A percentile compares a stretch with the other conserved stretches of the same genome.
Evolutionary conservation across 1,284 basidiomycete species (phyloP).

Genomic region (Moesziomyces antarcticus): DNA sequence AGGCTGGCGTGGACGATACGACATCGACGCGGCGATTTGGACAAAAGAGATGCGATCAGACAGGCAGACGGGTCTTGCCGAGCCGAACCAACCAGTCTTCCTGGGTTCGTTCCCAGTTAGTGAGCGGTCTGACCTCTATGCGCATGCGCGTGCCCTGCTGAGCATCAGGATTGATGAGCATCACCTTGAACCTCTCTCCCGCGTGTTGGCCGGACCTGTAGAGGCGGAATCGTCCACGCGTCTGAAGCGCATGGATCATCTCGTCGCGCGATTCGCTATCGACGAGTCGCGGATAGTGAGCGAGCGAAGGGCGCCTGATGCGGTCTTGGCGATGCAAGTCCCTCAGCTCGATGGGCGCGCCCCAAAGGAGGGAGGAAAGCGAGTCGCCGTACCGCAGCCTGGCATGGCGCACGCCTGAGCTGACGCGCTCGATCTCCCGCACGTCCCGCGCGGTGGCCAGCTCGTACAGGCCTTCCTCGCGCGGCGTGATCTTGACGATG

Average conservation of each 20-base stretch:
- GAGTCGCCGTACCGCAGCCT: not conserved
- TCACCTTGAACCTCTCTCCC: constrained; percentile 9
- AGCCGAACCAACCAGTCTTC: not conserved
- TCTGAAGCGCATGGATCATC: constrained; percentile 14
- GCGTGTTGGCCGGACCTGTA: not conserved
- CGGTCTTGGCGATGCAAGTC: not conserved
- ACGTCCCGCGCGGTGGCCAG: not conserved
- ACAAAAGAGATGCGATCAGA: not conserved
- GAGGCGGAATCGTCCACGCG: constrained; percentile 5
- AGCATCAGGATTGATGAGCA: not conserved
- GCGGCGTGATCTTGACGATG: not conserved
- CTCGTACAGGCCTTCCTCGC: not conserved
- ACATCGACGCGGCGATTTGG: no score
- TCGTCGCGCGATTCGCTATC: not conserved
- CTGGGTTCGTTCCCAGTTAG: not conserved
- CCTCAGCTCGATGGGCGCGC: not conserved
- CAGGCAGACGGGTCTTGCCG: not conserved
- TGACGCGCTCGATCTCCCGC: not conserved
- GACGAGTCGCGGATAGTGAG: constrained; percentile 2
- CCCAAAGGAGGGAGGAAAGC: constrained; percentile 2
- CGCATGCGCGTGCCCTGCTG: not conserved
- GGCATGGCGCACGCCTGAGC: not conserved
- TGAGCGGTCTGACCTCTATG: not conserved
- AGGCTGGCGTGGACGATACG: no score
- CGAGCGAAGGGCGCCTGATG: not conserved